These are phyloP conservation scores for Pseudohalonectria lignicola DNA, from an alignment of 2,329 filamentous ascomycete species.

Conservation along the genomic window DNA sequence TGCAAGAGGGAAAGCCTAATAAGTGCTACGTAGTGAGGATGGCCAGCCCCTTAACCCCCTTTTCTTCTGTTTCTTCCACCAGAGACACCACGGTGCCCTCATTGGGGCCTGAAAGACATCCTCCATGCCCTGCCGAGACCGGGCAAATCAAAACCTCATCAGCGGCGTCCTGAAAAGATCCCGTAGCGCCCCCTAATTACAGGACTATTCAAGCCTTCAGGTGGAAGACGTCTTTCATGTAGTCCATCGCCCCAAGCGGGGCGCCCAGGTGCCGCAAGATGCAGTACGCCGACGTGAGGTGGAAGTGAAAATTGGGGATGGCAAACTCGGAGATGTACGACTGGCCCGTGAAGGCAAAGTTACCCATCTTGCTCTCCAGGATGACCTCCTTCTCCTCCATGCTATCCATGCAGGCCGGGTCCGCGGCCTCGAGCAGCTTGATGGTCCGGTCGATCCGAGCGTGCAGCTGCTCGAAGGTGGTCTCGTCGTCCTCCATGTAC, in stretches of 20 bases:
- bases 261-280: slow-evolving; percentile 47
- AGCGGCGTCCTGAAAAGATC: too few relatives aligned
- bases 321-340: slow-evolving; percentile 31
- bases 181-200: too few relatives aligned
- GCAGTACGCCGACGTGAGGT: slow-evolving; percentile 41
- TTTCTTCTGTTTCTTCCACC: too few relatives aligned
- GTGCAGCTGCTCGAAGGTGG: slow-evolving; percentile 19
- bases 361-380: slow-evolving; percentile 11
- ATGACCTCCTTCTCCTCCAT: slow-evolving; percentile 12
- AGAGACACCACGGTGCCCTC: too few relatives aligned
- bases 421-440: slow-evolving; percentile 16
- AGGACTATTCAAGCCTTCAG: too few relatives aligned
- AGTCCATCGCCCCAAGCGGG: slow-evolving; percentile 46
- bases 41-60: too few relatives aligned
- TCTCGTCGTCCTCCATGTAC: slow-evolving; percentile 17
- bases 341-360: slow-evolving; percentile 9
- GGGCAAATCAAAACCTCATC: too few relatives aligned
- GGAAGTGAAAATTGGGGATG: slow-evolving; percentile 52
- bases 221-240: slow-evolving; percentile 17
- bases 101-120: too few relatives aligned
- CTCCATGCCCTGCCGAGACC: too few relatives aligned
- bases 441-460: slow-evolving; percentile 17
- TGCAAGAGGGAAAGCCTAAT: too few relatives aligned
- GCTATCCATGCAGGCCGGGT: slow-evolving; percentile 13
- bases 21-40: too few relatives aligned